phyloP scores from a whole-genome alignment of 495 filamentous ascomycete genomes.

The Mytilinidion resinicola region DNA sequence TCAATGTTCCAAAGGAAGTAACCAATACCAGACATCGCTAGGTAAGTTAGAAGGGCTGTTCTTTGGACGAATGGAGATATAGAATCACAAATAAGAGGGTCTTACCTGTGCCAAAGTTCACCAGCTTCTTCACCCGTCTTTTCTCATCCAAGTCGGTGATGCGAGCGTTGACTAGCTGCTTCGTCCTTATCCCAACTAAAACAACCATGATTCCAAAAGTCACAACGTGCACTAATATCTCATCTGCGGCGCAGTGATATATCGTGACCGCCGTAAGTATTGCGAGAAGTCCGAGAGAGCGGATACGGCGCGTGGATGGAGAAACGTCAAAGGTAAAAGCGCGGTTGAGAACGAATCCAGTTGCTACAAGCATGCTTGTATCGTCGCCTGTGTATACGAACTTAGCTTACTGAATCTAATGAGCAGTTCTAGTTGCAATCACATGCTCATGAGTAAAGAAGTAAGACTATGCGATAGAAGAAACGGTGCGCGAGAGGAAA shows the following conservation, averaged over 20 bases:
- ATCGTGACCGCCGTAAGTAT: conserved; percentile 35
- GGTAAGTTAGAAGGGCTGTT: neutral
- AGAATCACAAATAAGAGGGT: neutral
- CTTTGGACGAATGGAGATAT: neutral
- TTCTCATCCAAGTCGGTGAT: conserved; percentile 7
- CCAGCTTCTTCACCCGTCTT: conserved; percentile 13
- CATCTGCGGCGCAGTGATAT: conserved; percentile 44
- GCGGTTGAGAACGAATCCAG: conserved; percentile 46
- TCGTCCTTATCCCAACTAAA: conserved; percentile 35
- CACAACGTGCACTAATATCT: conserved; percentile 37
- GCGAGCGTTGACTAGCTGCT: conserved; percentile 15
- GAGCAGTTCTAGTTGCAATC: no score
- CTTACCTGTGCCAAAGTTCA: conserved; percentile 25
- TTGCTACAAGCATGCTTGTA: conserved; percentile 52
- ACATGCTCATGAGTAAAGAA: neutral
- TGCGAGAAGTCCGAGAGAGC: conserved; percentile 27
- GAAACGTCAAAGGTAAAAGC: conserved; percentile 42
- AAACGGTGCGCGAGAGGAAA: neutral
- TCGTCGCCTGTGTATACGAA: conserved; percentile 35
- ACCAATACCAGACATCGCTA: conserved; percentile 19
- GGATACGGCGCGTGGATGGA: conserved; percentile 21
- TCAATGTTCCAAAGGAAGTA: conserved; percentile 50
- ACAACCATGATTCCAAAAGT: conserved; percentile 35
- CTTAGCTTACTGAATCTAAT: neutral
- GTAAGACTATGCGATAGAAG: no score